phyloP scores from a whole-genome alignment of 208 protist genomes.

The Acanthamoeba lenticulata region DNA sequence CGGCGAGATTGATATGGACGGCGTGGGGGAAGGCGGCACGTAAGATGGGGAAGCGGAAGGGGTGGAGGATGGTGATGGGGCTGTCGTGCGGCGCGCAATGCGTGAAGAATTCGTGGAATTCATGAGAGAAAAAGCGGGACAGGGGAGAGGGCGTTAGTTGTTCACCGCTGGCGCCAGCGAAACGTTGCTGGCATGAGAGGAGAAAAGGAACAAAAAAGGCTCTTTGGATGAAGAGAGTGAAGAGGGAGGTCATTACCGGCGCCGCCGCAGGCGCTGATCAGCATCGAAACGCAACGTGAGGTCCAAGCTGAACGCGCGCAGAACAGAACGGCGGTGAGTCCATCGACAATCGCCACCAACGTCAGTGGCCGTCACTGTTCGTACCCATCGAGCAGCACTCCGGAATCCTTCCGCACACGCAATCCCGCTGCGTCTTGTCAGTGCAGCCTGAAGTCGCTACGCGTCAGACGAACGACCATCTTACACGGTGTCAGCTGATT shows the following conservation, averaged over 20 bases:
- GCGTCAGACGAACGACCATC: too few species aligned
- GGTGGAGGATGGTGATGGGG: neutral
- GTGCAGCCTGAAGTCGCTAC: conserved; percentile 8
- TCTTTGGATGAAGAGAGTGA: neutral
- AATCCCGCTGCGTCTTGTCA: neutral
- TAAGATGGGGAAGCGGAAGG: neutral
- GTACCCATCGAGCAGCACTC: conserved; percentile 36
- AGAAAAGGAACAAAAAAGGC: neutral
- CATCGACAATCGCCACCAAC: too few species aligned
- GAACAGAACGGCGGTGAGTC: neutral
- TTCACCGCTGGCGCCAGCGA: neutral
- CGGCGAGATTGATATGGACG: neutral
- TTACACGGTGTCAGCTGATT: too few species aligned
- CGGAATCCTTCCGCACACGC: neutral
- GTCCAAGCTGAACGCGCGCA: neutral
- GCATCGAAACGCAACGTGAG: neutral
- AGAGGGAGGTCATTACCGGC: neutral
- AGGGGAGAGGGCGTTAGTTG: neutral
- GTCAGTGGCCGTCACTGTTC: neutral
- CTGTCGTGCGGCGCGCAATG: neutral
- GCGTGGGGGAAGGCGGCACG: conserved; percentile 7
- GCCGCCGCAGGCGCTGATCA: neutral
- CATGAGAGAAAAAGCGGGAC: neutral
- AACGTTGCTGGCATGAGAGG: neutral
- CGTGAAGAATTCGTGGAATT: neutral